Evolutionary conservation across 192 early-diverging fungal species (phyloP).

Genomic region (Dimargaris verticillata): DNA sequence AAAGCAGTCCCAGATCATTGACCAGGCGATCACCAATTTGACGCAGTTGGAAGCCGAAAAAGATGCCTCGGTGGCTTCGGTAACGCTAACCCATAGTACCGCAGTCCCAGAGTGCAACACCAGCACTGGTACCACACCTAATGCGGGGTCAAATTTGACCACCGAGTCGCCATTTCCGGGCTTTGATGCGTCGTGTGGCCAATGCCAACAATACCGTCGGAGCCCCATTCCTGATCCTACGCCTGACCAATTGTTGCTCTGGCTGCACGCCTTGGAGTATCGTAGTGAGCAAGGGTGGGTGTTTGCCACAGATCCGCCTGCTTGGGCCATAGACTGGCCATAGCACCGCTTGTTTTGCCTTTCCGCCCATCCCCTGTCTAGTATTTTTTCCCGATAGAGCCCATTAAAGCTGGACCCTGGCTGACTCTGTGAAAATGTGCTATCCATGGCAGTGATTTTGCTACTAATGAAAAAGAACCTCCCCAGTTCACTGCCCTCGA

Average conservation of each 20-base stretch:
- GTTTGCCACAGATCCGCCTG: no score
- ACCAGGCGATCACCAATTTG: constrained; percentile 22
- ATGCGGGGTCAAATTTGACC: constrained; percentile 11
- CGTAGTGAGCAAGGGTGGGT: no score
- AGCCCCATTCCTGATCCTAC: constrained; percentile 44
- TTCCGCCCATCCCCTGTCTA: no score
- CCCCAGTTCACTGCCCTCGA: no score
- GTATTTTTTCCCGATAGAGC: no score
- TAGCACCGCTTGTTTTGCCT: no score
- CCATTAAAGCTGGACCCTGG: no score
- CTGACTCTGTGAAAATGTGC: no score
- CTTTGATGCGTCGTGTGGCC: constrained; percentile 2
- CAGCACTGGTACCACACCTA: constrained; percentile 14
- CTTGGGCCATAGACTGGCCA: no score
- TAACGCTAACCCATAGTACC: background rate
- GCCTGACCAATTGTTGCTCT: constrained; percentile 65
- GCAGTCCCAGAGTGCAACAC: background rate
- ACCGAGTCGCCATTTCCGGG: constrained; percentile 16
- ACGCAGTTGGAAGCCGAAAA: constrained; percentile 6
- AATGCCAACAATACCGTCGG: constrained; percentile 44
- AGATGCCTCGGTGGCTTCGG: background rate
- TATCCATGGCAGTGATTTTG: no score
- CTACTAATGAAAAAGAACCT: no score
- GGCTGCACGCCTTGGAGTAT: constrained; percentile 50
- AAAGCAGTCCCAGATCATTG: constrained; percentile 20